Evolutionary conservation across 345 rosid species (phyloP), one percentile per base, ranked within the genome.

Genomic region (Gossypium anomalum): DNA sequence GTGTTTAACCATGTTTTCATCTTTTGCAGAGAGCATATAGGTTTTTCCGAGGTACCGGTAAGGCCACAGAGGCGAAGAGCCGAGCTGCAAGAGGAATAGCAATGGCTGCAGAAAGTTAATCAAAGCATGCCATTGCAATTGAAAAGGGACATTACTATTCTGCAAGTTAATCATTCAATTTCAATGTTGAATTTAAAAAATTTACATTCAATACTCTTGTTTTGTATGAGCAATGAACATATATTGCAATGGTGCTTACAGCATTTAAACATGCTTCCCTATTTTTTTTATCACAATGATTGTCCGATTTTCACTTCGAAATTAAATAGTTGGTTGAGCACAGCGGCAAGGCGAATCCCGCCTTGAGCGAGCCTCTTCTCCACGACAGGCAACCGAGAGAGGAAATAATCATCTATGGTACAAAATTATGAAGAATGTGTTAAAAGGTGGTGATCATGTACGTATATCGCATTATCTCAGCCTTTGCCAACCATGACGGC

Each of bases 361-460:
- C 84, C 90, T 85, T 94, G 97, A 13, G 98, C 98, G 22, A 92
- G 86, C 76, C 95, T 87, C 80, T 87, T 82, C 85, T 89, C 92
- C 78, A 92, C 91, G 1, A 92, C 11, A 7, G 98, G 98, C 80
- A 91, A 78, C 65, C 96, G 91, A 67, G 98, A 85, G 19, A 85
- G 85, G 78, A 92, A 91, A 83, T 89, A 92, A 34, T 85, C 96
- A 77, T 94, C 97, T 90, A 78, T 74, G 29, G 10, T 8, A 4
- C 41, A 59, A 59, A 25, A 25, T 23, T 11, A 12, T 11, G 38
- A 59, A 23, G 41, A 59, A 22, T 22, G 16, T 23, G 64, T 20
- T 61, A 76, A 4, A 59, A 11, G 8, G 64, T 16, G 47, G 14
- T 63, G 66, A 61, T 16, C 22, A 51, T 16, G 25, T 19, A 20